Evolutionary conservation across 116 monocot genomes (phyloP).

Genomic region (Trichopus zeylanicus): DNA sequence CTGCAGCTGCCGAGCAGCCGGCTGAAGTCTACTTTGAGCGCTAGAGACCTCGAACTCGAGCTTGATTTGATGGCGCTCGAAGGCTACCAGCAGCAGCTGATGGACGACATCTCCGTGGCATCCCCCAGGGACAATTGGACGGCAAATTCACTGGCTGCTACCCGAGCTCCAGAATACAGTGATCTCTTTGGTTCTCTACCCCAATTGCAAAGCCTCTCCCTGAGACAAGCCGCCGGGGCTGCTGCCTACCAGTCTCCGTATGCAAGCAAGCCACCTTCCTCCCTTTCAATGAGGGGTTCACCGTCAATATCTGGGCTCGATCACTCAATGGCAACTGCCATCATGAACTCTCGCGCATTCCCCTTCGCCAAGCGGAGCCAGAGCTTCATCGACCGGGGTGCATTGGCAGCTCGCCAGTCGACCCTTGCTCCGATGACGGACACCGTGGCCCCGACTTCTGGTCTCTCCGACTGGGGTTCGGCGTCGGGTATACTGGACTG

Average conservation of each 20-base stretch:
- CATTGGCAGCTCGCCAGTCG: constrained; percentile 21
- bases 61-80: constrained; percentile 45
- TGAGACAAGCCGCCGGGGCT: constrained; percentile 12
- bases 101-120: constrained; percentile 30
- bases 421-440: constrained; percentile 4
- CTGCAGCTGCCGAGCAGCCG: constrained; percentile 39
- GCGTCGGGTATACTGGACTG: constrained; percentile 80
- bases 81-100: constrained; percentile 43
- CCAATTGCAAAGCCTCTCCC: constrained; percentile 19
- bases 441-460: constrained; percentile 6
- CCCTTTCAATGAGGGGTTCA: constrained; percentile 22
- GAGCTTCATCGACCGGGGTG: constrained; percentile 83
- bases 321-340: constrained; percentile 61
- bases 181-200: constrained; percentile 26
- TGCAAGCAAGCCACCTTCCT: constrained; percentile 12
- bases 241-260: constrained; percentile 9
- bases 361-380: constrained; percentile 79
- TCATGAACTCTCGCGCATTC: constrained; percentile 61
- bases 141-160: background rate
- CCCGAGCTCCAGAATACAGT: constrained; percentile 12
- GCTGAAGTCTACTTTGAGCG: constrained; percentile 47
- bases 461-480: constrained; percentile 60
- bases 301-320: constrained; percentile 37
- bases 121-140: constrained; percentile 34
- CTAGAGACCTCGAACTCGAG: constrained; percentile 45